phyloP scores from a whole-genome alignment of 2,329 filamentous ascomycete genomes.

The Verticillium nubilum region DNA sequence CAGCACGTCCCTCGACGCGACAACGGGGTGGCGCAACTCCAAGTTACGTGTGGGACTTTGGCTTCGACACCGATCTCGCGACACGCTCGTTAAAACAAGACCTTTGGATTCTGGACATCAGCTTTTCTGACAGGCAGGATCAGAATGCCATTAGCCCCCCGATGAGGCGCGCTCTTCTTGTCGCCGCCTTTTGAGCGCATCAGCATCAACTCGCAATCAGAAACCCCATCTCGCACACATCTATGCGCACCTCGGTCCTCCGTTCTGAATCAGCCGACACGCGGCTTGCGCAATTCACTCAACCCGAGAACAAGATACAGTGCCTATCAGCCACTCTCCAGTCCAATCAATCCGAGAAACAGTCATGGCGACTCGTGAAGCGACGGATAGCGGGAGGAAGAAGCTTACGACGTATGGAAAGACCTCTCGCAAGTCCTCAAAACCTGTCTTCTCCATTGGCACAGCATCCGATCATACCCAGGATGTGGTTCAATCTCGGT shows the following conservation, averaged over 20 bases:
- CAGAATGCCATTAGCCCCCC: background rate
- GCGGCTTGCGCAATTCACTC: background rate
- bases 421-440: slow-evolving; percentile 10
- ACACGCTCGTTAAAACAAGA: background rate
- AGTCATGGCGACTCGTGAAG: slow-evolving; percentile 9
- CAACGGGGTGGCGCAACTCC: background rate
- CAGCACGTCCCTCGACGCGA: background rate
- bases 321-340: background rate
- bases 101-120: background rate
- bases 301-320: background rate
- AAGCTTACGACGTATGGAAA: slow-evolving; percentile 13
- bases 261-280: background rate
- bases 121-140: background rate
- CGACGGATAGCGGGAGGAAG: slow-evolving; percentile 6
- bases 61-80: no score
- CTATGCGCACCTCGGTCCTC: background rate
- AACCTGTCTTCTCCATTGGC: background rate
- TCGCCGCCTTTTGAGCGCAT: background rate
- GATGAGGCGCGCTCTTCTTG: background rate
- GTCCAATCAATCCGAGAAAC: background rate
- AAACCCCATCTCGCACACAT: background rate
- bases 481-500: background rate
- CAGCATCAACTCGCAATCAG: background rate
- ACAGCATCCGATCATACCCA: background rate
- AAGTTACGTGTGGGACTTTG: background rate